Conservation (phyloP, 192 early-diverging fungal genomes). For the Hyaloraphidium curvatum region DNA sequence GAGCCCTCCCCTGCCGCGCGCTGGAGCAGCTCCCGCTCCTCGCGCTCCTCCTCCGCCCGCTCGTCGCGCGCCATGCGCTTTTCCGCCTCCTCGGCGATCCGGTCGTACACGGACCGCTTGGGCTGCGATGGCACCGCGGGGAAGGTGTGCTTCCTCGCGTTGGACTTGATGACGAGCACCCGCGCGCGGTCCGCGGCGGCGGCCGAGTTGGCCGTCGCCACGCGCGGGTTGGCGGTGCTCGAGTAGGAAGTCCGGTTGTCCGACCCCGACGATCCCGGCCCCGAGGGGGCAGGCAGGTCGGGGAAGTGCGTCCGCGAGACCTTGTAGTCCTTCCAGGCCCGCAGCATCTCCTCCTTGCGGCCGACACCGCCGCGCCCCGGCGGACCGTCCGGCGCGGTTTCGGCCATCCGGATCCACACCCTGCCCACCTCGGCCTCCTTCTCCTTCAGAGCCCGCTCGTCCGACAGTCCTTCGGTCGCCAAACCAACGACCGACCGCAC, state of each 20-base stretch:
- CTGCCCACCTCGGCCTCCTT: constrained; percentile 14
- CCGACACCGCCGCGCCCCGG: constrained; percentile 23
- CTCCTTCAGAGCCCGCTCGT: constrained; percentile 11
- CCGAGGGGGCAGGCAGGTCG: not conserved
- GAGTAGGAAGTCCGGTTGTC: not conserved
- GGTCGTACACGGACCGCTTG: constrained; percentile 28
- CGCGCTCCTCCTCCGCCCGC: constrained; percentile 8
- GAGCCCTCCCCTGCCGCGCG: constrained; percentile 4
- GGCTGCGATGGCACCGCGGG: constrained; percentile 15
- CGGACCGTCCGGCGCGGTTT: constrained; percentile 15
- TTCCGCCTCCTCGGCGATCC: constrained; percentile 15
- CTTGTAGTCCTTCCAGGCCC: constrained; percentile 47
- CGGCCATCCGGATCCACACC: constrained; percentile 23
- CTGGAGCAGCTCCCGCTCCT: constrained; percentile 9
- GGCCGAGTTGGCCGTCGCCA: not conserved
- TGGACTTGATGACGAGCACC: constrained; percentile 53
- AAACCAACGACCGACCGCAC: constrained; percentile 15
- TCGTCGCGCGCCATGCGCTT: constrained; percentile 4
- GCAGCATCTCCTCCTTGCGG: constrained; percentile 32
- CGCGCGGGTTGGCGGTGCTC: constrained; percentile 7
- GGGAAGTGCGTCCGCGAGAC: constrained; percentile 4
- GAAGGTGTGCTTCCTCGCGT: constrained; percentile 25
- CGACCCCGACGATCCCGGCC: not conserved
- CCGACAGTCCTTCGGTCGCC: constrained; percentile 5
- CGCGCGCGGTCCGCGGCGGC: constrained; percentile 12